These are phyloP conservation scores for Amoebophrya sp. DNA, from an alignment of 169 alveolate species.

Conservation along the genomic window DNA sequence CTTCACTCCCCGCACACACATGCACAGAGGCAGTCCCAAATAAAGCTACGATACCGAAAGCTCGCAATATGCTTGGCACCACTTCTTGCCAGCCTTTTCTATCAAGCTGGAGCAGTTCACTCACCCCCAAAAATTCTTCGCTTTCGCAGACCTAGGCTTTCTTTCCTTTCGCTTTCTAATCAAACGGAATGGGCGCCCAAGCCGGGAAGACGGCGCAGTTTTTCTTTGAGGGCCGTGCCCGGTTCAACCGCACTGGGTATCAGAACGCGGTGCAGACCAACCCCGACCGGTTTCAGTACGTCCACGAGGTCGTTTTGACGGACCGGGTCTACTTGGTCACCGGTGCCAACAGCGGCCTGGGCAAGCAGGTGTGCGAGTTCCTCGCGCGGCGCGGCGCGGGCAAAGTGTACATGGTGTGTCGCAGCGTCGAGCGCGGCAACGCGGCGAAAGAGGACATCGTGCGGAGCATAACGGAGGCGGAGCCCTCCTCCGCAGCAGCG, in stretches of 20 bases:
- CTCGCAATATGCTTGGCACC: no score
- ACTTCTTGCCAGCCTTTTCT: no score
- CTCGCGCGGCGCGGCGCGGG: neutral
- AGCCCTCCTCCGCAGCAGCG: no score
- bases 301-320: neutral
- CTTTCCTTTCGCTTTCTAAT: no score
- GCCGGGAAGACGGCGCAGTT: neutral
- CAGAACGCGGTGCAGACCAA: neutral
- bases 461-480: no score
- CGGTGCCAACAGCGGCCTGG: neutral
- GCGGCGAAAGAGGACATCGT: neutral
- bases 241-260: neutral
- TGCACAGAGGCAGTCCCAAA: no score
- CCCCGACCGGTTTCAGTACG: neutral
- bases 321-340: neutral
- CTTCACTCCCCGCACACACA: no score
- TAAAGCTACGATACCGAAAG: no score
- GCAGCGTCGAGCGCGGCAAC: neutral
- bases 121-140: no score
- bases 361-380: neutral
- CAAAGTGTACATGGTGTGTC: neutral
- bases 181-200: neutral
- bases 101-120: no score
- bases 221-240: neutral
- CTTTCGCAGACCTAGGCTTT: no score